Percentiles rank a stretch among this genome's conserved stretches.
Evolutionary conservation across 192 early-diverging fungal species (phyloP).

Genomic region (Podila verticillata): DNA sequence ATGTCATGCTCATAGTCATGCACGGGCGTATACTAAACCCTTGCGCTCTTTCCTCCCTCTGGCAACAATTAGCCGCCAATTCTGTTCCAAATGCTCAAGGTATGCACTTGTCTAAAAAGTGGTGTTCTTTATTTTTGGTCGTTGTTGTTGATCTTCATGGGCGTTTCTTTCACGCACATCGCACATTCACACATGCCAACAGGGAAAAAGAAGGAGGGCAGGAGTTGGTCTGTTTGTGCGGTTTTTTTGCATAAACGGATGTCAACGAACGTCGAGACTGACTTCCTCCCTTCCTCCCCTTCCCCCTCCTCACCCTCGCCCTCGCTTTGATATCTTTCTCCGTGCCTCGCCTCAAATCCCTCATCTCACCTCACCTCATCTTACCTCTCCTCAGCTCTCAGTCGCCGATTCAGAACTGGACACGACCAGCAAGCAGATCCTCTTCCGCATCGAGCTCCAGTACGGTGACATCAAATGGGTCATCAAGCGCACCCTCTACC

Average conservation of each 20-base stretch:
- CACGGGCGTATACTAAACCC: too few relatives aligned
- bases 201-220: too few relatives aligned
- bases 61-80: conserved; percentile 38
- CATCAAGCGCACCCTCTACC: conserved; percentile 66
- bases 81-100: conserved; percentile 47
- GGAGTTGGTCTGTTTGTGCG: too few relatives aligned
- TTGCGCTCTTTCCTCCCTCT: not conserved
- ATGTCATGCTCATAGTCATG: too few relatives aligned
- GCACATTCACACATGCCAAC: too few relatives aligned
- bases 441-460: conserved; percentile 76
- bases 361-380: too few relatives aligned
- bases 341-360: not conserved
- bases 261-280: not conserved
- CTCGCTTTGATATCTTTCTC: not conserved
- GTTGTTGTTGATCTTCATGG: not conserved
- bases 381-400: too few relatives aligned
- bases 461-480: conserved; percentile 87
- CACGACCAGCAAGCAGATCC: conserved; percentile 53
- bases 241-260: too few relatives aligned
- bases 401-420: conserved; percentile 60
- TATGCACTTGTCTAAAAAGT: not conserved
- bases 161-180: too few relatives aligned
- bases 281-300: not conserved
- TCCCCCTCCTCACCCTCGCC: not conserved
- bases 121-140: too few relatives aligned